Evolutionary conservation across 768 basidiomycete species (phyloP).

Genomic region (Calocera cornea): DNA sequence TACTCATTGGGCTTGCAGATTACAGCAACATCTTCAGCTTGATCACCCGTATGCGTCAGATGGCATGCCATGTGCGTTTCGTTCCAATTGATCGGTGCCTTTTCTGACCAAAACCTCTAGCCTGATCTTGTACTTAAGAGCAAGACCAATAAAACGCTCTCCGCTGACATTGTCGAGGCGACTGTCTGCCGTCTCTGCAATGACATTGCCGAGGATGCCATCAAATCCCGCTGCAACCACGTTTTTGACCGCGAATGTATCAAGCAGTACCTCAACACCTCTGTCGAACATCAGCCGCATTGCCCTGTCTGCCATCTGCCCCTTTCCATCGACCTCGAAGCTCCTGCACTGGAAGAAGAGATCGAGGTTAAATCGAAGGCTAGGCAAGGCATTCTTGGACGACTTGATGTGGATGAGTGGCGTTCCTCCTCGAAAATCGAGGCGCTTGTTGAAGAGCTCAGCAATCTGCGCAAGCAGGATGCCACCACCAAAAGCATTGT

Average conservation of each 20-base stretch:
- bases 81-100: not conserved
- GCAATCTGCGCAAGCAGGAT: slow-evolving; percentile 68
- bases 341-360: slow-evolving; percentile 75
- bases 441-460: slow-evolving; percentile 85
- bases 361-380: slow-evolving; percentile 33
- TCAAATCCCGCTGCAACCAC: slow-evolving; percentile 83
- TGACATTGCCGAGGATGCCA: slow-evolving; percentile 93
- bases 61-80: slow-evolving; percentile 56
- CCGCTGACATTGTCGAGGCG: slow-evolving; percentile 51
- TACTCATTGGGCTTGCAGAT: slow-evolving; percentile 31
- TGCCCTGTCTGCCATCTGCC: slow-evolving; percentile 92
- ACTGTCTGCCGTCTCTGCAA: slow-evolving; percentile 92
- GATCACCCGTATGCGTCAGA: slow-evolving; percentile 89
- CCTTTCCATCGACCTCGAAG: slow-evolving; percentile 91
- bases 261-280: slow-evolving; percentile 72
- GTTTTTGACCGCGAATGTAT: slow-evolving; percentile 96
- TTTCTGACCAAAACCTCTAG: slow-evolving; percentile 16
- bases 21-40: slow-evolving; percentile 83
- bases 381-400: slow-evolving; percentile 86
- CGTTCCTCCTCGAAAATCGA: slow-evolving; percentile 96
- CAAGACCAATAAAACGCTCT: slow-evolving; percentile 46
- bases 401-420: slow-evolving; percentile 80
- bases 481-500: slow-evolving; percentile 92
- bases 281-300: slow-evolving; percentile 63
- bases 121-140: slow-evolving; percentile 86